Evolutionary conservation across 2,329 filamentous ascomycete species (phyloP), one percentile per base, ranked within the genome.

Genomic region (Fusarium sulawesiense): DNA sequence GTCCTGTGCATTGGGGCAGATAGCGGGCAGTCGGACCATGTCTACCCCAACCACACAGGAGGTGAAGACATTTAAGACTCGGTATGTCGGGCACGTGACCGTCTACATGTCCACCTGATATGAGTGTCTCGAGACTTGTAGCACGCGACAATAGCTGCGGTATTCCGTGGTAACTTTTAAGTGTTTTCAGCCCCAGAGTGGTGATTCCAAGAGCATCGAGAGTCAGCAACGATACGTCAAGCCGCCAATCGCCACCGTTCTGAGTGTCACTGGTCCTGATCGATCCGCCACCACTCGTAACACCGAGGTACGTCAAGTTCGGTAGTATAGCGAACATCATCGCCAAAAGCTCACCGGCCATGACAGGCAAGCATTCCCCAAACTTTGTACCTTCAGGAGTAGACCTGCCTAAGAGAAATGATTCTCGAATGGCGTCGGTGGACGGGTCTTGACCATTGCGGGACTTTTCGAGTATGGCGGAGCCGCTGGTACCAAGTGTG

Each of bases 301-400:
- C 11, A 30, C 29, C 29, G 29, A 30, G 29, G 12, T 30, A 30
- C 25, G 8, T 27, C 25, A 27, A 27, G 25, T 27, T 27, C 25
- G 25, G 25, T 27, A 27, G 8, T 27, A 63, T 6, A 29, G 56
- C 23, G 3, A 63, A 25, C 11, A 53, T 1, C 4, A 60, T 47
- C 3, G 60, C 18, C n/a, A 63, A 3, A 8, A 63, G 47, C n/a
- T 54, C 29, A 7, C 21, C 14, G 5, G 29, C 25, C 13, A 57
- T 21, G 4, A 47, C 12, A 10, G 44, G 10, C 2, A 41, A 8
- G 3, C 3, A 46, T 1, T 59, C 16, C 13, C 4, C 2, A 0
- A 4, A 2, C 6, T 1, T 2, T 7, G 32, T 3, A 9, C 1
- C 1, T 3, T 21, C 5, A 0, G 18, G 23, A 4, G 9, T 2